Percentiles rank a stretch among this genome's conserved stretches.
phyloP scores from a whole-genome alignment of 306 rosid genomes.

The Cotoneaster glaucophyllus region DNA sequence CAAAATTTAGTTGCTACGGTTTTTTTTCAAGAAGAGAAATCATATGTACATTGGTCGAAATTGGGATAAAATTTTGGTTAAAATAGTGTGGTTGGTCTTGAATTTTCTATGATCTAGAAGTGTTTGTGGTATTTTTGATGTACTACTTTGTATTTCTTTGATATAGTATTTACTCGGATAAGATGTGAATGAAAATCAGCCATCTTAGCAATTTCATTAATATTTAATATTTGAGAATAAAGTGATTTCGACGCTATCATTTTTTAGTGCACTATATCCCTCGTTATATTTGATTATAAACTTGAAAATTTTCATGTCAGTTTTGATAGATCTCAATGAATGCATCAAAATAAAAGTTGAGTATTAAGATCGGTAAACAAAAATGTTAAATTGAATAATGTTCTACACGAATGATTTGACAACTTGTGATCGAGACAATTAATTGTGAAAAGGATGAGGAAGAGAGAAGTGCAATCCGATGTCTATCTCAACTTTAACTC shows the following conservation, averaged over 20 bases:
- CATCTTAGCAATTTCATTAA: too few species aligned
- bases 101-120: background rate
- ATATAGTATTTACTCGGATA: background rate
- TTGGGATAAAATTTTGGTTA: background rate
- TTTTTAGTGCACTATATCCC: too few species aligned
- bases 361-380: too few species aligned
- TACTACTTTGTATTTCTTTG: background rate
- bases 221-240: too few species aligned
- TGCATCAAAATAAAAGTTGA: too few species aligned
- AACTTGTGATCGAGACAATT: background rate
- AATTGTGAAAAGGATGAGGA: background rate
- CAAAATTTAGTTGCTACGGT: background rate
- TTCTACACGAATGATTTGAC: background rate
- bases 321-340: background rate
- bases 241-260: too few species aligned
- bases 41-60: background rate
- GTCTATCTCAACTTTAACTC: background rate
- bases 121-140: background rate
- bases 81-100: background rate
- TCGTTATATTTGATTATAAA: too few species aligned
- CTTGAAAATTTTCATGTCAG: too few species aligned
- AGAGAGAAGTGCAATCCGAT: background rate
- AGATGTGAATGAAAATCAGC: background rate
- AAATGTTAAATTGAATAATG: too few species aligned
- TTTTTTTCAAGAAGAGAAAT: background rate